Evolutionary conservation across 164 flowering plant species (phyloP), one percentile per base, ranked within the genome.

Genomic region (Chloranthus sessilifolius): DNA sequence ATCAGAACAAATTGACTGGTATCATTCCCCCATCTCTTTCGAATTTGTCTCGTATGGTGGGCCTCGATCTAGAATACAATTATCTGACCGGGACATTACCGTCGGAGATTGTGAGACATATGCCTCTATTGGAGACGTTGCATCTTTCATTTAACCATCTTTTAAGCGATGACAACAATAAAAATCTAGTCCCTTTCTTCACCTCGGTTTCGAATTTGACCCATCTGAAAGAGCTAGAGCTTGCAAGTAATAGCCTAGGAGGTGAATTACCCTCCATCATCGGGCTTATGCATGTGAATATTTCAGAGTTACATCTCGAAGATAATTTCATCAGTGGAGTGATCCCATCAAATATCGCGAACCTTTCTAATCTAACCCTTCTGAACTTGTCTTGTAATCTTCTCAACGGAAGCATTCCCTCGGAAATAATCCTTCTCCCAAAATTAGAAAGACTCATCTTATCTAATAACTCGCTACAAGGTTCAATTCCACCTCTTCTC

Each of bases 351-450:
- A 55, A 16, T 36, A 22, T 77, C 17, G 55, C 63, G 5, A 62
- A 60, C 39, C 60, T 80, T 26, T 48, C 69, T 9, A 31, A 43
- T 16, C 74, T 77, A 2, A 48, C 40, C 2, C 41, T 43, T 21
- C 49, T 80, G 27, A 83, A 82, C 61, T 56, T 82, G 28, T 75
- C 89, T 19, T 23, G 30, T 31, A 82, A 82, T 60, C 44, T 23
- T 6, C 55, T 79, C 14, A 48, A 52, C 7, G 89, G 89, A 8
- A 57, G 44, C 8, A 74, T 79, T 51, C 88, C 88, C 1, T 23
- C 27, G 24, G 79, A 73, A 56, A 66, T 79, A 36, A 74, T 79
- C 14, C 45, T 16, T 29, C 9, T 74, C 31, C 22, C 50, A 31
- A 23, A 12, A 2, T 50, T 79, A 58, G 71, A 67, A 22, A 61